Base-by-base conservation (phyloP, 2,329 filamentous ascomycete genomes). In the Penicillium sp. region DNA sequence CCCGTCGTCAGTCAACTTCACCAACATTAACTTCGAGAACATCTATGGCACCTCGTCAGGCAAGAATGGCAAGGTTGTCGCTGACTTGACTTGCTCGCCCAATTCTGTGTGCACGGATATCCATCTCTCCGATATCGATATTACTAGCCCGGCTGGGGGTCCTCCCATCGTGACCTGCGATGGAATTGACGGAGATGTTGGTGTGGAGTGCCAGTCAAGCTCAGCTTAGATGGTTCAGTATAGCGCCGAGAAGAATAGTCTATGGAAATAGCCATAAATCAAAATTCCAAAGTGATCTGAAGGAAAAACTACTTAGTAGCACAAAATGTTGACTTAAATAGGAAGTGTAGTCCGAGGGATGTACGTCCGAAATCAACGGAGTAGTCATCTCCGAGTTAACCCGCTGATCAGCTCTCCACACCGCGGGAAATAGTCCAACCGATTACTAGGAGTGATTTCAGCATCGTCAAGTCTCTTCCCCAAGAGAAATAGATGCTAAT, bases 1-100 rank as follows among this genome's bases (percentile, higher is more conserved):
- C 58, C 83, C 83, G 0, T 83, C 81, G 0, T 73, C 75, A 8
- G 82, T 86, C 60, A 81, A 86, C 61, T 79, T 86, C 54, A 82
- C 80, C 27, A 80, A 86, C 63, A 77, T 86, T 32, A 72, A 72
- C 0, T 86, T 86, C 57, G 75, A 84, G 62, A 85, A 85, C 62
- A 79, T 86, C 56, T 76, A 77, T 0, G 84, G 83, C 1, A 79
- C 78, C 21, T 82, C 79, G 2, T 83, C 80, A 16, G 83, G 83
- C 0, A 79, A 80, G 59, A 76, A 83, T 46, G 82, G 82, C 1
- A 76, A 76, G 21, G 79, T 79, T 2, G 80, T 85, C 2, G 83
- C 79, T 0, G 76, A 79, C 44, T 66, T 86, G 55, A 80, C 78
- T 0, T 86, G 83, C 65, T 82, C 79, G 16, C 79, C 80, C 0